A percentile compares a stretch with the other conserved stretches of the same genome.
phyloP scores from a whole-genome alignment of 2,329 filamentous ascomycete genomes.

The Aspergillus thermomutatus region DNA sequence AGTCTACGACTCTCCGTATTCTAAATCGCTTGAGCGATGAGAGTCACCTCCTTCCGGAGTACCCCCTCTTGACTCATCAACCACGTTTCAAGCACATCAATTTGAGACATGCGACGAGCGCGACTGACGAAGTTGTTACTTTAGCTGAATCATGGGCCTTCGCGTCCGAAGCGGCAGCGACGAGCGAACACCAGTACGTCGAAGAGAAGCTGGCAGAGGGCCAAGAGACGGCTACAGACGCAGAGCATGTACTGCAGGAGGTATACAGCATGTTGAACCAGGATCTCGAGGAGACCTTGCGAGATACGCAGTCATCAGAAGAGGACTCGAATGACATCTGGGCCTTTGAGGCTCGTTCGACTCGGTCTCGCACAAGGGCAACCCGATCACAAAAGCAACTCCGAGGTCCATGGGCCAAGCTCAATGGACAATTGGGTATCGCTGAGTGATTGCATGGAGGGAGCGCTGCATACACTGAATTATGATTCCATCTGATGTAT shows the following conservation, averaged over 20 bases:
- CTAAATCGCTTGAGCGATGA: conserved; percentile 41
- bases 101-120: conserved; percentile 14
- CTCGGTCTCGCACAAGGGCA: conserved; percentile 14
- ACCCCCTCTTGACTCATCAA: conserved; percentile 35
- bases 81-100: conserved; percentile 34
- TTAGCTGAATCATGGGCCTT: conserved; percentile 41
- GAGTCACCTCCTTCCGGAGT: conserved; percentile 43
- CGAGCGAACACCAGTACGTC: conserved; percentile 30
- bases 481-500: background rate
- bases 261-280: conserved; percentile 36
- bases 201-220: conserved; percentile 32
- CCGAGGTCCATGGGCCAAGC: conserved; percentile 36
- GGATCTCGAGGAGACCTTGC: conserved; percentile 24
- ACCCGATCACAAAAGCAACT: conserved; percentile 21
- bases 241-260: conserved; percentile 27
- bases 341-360: conserved; percentile 27
- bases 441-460: conserved; percentile 9
- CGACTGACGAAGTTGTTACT: conserved; percentile 28
- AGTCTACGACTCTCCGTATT: conserved; percentile 31
- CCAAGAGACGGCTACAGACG: conserved; percentile 27
- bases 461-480: background rate
- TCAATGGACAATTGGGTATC: conserved; percentile 34
- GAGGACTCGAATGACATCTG: conserved; percentile 28
- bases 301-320: conserved; percentile 12
- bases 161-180: conserved; percentile 33